These are phyloP conservation scores for Wickerhamiella spandovensis DNA, from an alignment of 805 yeast species.

Conservation along the genomic window DNA sequence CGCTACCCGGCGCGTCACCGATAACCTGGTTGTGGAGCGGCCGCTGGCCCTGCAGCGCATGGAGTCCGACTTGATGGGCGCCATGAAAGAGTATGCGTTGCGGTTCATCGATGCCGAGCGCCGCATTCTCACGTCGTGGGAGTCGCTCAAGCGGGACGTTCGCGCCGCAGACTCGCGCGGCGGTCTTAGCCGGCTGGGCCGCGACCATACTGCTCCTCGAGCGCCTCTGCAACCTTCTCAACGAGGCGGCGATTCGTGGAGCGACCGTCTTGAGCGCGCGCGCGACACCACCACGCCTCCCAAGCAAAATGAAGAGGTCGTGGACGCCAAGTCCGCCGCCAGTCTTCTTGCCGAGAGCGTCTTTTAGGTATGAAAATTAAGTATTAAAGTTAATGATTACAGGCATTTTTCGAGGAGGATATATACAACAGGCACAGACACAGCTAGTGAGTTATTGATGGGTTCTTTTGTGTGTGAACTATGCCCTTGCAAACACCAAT, in stretches of 20 bases:
- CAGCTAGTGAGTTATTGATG: not conserved
- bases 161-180: constrained; percentile 64
- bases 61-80: constrained; percentile 39
- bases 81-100: constrained; percentile 47
- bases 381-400: not conserved
- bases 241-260: constrained; percentile 44
- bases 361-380: not conserved
- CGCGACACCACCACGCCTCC: constrained; percentile 16
- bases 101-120: constrained; percentile 78
- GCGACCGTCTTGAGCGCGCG: constrained; percentile 35
- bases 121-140: constrained; percentile 60
- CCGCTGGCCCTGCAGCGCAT: constrained; percentile 44
- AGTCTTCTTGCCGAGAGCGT: constrained; percentile 58
- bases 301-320: constrained; percentile 24
- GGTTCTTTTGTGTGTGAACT: not conserved
- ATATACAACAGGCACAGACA: too few species aligned
- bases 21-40: constrained; percentile 70
- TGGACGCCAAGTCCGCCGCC: constrained; percentile 81
- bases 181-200: constrained; percentile 70
- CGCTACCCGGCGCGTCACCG: constrained; percentile 70
- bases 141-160: constrained; percentile 54
- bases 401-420: too few species aligned
- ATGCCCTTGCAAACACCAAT: constrained; percentile 42
- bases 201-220: constrained; percentile 41
- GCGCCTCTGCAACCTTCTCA: constrained; percentile 32